Percentiles rank a stretch among this genome's conserved stretches.
Evolutionary conservation across 1,284 basidiomycete genomes (phyloP).

Genomic region (Sanguinoderma infundibulare): DNA sequence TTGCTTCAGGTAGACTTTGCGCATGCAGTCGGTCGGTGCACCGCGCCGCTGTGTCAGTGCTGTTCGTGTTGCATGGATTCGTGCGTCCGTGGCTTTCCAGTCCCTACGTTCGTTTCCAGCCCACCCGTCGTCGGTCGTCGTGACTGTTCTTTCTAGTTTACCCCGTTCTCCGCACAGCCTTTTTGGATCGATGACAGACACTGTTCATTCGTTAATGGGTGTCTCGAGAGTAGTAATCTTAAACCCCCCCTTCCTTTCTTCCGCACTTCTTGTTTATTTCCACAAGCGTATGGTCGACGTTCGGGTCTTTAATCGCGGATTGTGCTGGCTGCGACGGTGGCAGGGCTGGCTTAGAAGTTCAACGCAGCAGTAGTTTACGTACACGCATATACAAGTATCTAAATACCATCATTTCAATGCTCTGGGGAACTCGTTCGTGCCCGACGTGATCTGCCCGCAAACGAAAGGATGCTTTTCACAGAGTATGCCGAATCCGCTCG

Average conservation of each 20-base stretch:
- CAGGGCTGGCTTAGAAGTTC: background rate
- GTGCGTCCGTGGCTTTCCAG: background rate
- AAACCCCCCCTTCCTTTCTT: background rate
- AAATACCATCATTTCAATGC: background rate
- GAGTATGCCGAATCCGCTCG: too few species aligned
- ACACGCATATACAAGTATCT: slow-evolving; percentile 1
- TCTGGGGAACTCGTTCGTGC: background rate
- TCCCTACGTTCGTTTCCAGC: background rate
- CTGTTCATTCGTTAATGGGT: slow-evolving; percentile 3
- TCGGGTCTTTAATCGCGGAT: background rate
- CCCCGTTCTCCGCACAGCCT: too few species aligned
- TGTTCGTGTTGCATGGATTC: background rate
- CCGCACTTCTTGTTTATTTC: background rate
- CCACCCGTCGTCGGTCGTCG: background rate
- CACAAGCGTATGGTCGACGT: background rate
- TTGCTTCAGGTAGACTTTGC: background rate
- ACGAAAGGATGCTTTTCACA: too few species aligned
- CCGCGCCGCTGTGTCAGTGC: background rate
- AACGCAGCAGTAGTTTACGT: slow-evolving; percentile 3
- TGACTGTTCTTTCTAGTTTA: background rate
- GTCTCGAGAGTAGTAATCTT: background rate
- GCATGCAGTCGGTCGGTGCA: background rate
- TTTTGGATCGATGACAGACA: background rate
- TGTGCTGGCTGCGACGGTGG: background rate
- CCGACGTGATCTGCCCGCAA: too few species aligned